phyloP scores from a whole-genome alignment of 345 rosid species.

The Eucalyptus fibrosa region DNA sequence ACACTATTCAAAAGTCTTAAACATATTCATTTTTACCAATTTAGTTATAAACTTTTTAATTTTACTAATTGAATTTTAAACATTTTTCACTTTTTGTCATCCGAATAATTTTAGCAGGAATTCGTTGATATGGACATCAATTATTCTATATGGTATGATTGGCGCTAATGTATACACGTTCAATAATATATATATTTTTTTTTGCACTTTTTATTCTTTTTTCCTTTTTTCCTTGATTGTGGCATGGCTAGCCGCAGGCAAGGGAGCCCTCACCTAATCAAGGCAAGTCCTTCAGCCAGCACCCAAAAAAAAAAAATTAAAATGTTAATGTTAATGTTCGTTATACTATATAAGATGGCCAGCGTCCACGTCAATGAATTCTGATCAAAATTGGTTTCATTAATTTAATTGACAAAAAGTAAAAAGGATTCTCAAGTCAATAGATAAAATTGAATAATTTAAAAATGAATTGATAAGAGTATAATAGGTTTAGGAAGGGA shows the following conservation, averaged over 20 bases:
- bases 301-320: not conserved
- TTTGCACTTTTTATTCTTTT: too few relatives aligned
- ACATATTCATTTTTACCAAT: not conserved
- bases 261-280: too few relatives aligned
- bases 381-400: accelerated
- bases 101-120: too few relatives aligned
- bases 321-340: accelerated
- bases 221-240: not conserved
- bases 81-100: not conserved
- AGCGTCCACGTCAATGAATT: accelerated
- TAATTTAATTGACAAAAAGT: accelerated
- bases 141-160: accelerated
- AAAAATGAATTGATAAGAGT: too few relatives aligned
- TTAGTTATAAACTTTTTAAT: too few relatives aligned
- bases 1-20: not conserved
- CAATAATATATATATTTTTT: too few relatives aligned
- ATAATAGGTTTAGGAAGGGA: too few relatives aligned
- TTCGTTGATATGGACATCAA: accelerated
- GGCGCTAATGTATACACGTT: accelerated
- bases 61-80: too few relatives aligned
- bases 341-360: accelerated
- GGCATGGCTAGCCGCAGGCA: accelerated
- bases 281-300: not conserved
- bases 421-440: too few relatives aligned
- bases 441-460: too few relatives aligned